A percentile compares a stretch with the other conserved stretches of the same genome.
phyloP scores from a whole-genome alignment of 2,329 filamentous ascomycete species.

The Aciculosporium take region DNA sequence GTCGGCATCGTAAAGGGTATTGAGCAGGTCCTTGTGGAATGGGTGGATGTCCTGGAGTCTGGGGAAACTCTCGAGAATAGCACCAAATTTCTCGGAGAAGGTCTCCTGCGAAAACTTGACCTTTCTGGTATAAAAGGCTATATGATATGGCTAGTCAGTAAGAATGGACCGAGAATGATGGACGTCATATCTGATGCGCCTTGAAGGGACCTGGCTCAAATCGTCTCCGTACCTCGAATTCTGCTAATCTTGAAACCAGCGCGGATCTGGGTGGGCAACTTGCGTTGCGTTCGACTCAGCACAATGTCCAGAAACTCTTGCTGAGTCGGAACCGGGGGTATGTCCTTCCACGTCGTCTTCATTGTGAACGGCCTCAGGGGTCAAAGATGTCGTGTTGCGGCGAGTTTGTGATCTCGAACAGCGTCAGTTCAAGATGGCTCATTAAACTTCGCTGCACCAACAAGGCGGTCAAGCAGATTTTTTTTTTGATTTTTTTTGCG shows the following conservation, averaged over 20 bases:
- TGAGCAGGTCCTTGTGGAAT: conserved; percentile 71
- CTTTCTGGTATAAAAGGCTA: conserved; percentile 89
- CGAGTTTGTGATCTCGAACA: conserved; percentile 4
- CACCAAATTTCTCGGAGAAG: conserved; percentile 82
- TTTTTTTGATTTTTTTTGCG: no score
- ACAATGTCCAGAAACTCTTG: conserved; percentile 98
- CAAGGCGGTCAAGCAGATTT: conserved; percentile 19
- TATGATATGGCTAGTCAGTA: not conserved
- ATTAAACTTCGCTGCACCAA: conserved; percentile 9
- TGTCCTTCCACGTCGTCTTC: conserved; percentile 59
- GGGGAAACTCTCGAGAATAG: conserved; percentile 86
- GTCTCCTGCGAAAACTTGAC: conserved; percentile 98
- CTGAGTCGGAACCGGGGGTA: conserved; percentile 76
- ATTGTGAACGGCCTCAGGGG: conserved; percentile 27
- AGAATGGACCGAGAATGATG: not conserved
- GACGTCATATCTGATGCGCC: no score
- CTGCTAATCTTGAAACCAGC: conserved; percentile 87
- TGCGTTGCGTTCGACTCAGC: conserved; percentile 79
- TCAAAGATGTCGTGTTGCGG: not conserved
- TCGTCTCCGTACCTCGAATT: conserved; percentile 48
- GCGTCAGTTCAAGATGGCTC: conserved; percentile 10
- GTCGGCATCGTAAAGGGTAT: conserved; percentile 97
- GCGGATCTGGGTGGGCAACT: conserved; percentile 88
- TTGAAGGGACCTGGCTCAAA: no score
- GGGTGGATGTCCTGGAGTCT: conserved; percentile 88